Base-by-base conservation (phyloP, 148 eudicot species). In the Heliamphora exappendiculata region DNA sequence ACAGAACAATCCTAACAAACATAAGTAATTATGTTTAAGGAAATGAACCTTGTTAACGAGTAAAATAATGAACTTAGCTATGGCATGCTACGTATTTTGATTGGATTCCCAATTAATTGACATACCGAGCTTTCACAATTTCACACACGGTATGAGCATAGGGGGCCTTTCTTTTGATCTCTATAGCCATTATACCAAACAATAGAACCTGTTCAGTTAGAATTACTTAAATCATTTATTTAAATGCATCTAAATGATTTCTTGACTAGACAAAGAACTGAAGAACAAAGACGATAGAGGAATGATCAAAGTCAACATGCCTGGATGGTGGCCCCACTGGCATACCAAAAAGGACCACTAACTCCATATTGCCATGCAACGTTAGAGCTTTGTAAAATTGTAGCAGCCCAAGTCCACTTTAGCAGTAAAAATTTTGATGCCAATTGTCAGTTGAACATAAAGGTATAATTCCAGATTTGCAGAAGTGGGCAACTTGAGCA, bases 391-490 rank as follows among this genome's bases (percentile, higher is more conserved):
- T 94, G 95, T 82, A 91, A 85, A 77, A 91, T 94, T 20, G 98
- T 94, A 58, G 98, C 98, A 74, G 98, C 95, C 95, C 98, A 94
- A 74, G 98, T 91, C 98, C 97, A 91, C 98, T 91, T 81, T 68
- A 76, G 11, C 64, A 74, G 71, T 26, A 26, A 64, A 73, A 64
- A 34, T 31, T 20, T 34, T 39, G 26, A 53, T 74, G 34, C 41
- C 9, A 31, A 33, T 66, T 33, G 44, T 74, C 49, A 72, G 60
- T 41, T 67, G 28, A 64, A 64, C 16, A 49, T 17, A 57, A 57
- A 12, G 1, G 58, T 39, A 14, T n/a, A 31, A 17, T 9, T 7
- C 10, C 2, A 33, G 7, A 66, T 65, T 66, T 34, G 66, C 29
- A 74, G 16, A 34, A 62, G 14, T 10, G 1, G 11, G 24, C 13